Evolutionary conservation across 2,329 filamentous ascomycete species (phyloP).

Genomic region (Didymella pomorum): DNA sequence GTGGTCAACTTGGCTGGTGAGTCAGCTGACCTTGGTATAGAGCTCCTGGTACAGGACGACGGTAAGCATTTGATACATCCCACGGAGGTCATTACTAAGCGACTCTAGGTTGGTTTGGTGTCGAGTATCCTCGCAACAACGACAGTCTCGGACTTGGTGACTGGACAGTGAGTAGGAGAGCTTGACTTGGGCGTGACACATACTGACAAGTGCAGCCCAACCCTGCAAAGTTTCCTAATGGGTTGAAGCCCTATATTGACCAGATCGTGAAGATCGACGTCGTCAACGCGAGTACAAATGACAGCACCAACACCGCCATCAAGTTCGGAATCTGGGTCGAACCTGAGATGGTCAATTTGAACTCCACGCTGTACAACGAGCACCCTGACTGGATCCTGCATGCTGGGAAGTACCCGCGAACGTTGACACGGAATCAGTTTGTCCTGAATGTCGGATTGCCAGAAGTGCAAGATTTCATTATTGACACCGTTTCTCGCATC

Average conservation of each 20-base stretch:
- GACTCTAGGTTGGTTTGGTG: slow-evolving; percentile 67
- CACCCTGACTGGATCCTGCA: slow-evolving; percentile 72
- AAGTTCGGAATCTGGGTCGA: slow-evolving; percentile 73
- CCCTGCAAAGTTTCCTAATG: slow-evolving; percentile 65
- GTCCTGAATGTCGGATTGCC: slow-evolving; percentile 68
- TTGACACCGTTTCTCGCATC: slow-evolving; percentile 62
- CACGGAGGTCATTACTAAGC: neutral
- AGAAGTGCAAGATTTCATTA: slow-evolving; percentile 70
- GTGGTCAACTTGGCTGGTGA: slow-evolving; percentile 65
- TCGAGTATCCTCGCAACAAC: slow-evolving; percentile 66
- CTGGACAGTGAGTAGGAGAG: slow-evolving; percentile 55
- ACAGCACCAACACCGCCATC: slow-evolving; percentile 55
- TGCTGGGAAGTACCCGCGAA: slow-evolving; percentile 64
- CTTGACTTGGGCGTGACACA: no score
- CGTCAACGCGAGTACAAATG: slow-evolving; percentile 44
- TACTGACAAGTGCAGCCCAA: slow-evolving; percentile 54
- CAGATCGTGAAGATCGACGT: slow-evolving; percentile 61
- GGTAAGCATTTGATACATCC: neutral
- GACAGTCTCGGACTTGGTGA: slow-evolving; percentile 69
- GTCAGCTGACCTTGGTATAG: slow-evolving; percentile 66
- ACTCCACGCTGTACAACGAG: slow-evolving; percentile 66
- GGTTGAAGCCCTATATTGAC: slow-evolving; percentile 61
- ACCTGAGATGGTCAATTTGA: slow-evolving; percentile 72
- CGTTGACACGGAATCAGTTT: slow-evolving; percentile 65
- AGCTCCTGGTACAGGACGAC: slow-evolving; percentile 71